Evolutionary conservation across 805 yeast genomes (phyloP), one percentile per base, ranked within the genome.

Genomic region (Schizosaccharomyces octosporus): DNA sequence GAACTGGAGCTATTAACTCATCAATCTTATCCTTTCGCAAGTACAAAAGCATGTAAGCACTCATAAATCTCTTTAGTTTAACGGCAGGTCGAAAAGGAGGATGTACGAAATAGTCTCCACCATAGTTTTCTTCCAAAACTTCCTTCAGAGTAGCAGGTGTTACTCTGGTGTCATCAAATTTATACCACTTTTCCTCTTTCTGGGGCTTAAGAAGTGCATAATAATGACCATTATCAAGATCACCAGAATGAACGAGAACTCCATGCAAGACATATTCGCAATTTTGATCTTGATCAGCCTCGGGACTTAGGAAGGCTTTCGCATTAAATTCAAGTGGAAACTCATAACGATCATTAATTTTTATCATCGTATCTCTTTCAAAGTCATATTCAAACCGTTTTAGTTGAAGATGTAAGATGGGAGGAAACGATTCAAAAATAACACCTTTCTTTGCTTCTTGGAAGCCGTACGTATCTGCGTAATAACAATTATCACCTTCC

Each of bases 371-470:
- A 69, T 90, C 96, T 63, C 84, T 83, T 75, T 81, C 82, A 69
- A 87, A 90, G 72, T 93, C 96, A 66, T 87, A 93, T 69, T 93
- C 97, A 69, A 89, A 93, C 65, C 99, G 76, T 69, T 93, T 93
- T 66, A 93, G 78, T 72, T 93, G 99, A 62, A 93, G 74, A 71
- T 93, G 97, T 63, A 93, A 75, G 3, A 93, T 95, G 0, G 94
- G 87, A 1, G 99, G 99, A 69, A 93, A 85, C 11, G 81, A 78
- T 69, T 85, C 84, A 70, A 93, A 93, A 0, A 86, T 86, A 9
- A 93, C 97, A 67, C 98, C 98, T 71, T 93, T 93, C 67, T 84
- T 84, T 13, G 98, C 97, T 72, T 88, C 97, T 73, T 93, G 99
- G 59, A 87, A 77, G 0, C 97, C 97, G 70, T 72, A 80, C 45